Evolutionary conservation across 495 filamentous ascomycete species (phyloP).

Genomic region (Aspergillus biplanus): DNA sequence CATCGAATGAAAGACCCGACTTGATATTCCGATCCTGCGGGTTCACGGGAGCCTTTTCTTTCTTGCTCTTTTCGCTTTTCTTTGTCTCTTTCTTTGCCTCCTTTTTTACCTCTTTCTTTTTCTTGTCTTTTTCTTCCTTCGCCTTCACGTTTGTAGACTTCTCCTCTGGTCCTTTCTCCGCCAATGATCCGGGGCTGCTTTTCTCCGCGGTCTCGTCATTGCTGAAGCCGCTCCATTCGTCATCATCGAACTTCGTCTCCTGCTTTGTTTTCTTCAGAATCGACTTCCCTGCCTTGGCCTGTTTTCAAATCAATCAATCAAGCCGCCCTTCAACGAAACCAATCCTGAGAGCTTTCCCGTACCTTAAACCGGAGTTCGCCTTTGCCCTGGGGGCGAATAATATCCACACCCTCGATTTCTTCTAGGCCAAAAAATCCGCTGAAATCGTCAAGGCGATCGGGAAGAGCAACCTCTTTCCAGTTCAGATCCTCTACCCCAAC

Average conservation of each 20-base stretch:
- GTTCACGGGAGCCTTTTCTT: conserved; percentile 30
- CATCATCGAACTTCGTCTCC: conserved; percentile 44
- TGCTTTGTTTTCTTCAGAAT: conserved; percentile 33
- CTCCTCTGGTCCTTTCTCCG: conserved; percentile 27
- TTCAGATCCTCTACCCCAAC: conserved; percentile 65
- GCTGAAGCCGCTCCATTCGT: conserved; percentile 61
- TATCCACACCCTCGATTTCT: conserved; percentile 87
- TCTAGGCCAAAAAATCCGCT: conserved; percentile 94
- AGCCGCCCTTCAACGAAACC: neutral
- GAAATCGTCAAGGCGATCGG: conserved; percentile 87
- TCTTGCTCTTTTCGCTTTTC: conserved; percentile 35
- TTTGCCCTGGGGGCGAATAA: conserved; percentile 54
- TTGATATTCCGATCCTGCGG: conserved; percentile 32
- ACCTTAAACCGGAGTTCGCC: conserved; percentile 55
- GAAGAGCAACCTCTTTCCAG: conserved; percentile 83
- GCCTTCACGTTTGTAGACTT: conserved; percentile 36
- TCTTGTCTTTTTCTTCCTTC: conserved; percentile 36
- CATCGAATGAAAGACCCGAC: conserved; percentile 41
- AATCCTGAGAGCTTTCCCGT: conserved; percentile 18
- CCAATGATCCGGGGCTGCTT: conserved; percentile 17
- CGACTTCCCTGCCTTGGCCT: conserved; percentile 42
- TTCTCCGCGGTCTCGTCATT: conserved; percentile 42
- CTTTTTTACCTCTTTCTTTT: conserved; percentile 33
- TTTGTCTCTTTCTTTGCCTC: conserved; percentile 34
- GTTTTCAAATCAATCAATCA: conserved; percentile 21